Percentiles rank a stretch among this genome's conserved stretches.
Conservation (phyloP, 345 rosid species). For the Cardamine resedifolia region DNA sequence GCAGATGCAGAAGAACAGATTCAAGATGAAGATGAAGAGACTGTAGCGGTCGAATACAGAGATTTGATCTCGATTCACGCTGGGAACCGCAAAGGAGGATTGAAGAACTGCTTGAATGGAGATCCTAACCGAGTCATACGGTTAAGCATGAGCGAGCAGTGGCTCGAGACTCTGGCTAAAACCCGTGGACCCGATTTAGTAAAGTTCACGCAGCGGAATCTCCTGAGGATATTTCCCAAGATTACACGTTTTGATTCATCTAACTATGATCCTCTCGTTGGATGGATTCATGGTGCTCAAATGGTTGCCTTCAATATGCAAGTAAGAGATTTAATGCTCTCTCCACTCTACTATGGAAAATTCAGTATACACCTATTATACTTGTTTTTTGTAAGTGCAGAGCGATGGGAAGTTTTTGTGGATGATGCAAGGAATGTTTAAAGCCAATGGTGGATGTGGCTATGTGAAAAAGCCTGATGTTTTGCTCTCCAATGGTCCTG, state of each 20-base stretch:
- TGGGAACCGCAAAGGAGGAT: constrained; percentile 61
- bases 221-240: constrained; percentile 81
- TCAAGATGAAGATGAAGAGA: constrained; percentile 46
- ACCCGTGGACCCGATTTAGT: constrained; percentile 49
- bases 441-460: constrained; percentile 84
- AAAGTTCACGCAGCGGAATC: constrained; percentile 74
- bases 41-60: constrained; percentile 46
- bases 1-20: constrained; percentile 37
- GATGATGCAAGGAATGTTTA: constrained; percentile 91
- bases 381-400: constrained; percentile 37
- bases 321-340: constrained; percentile 40
- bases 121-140: constrained; percentile 54
- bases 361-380: neutral
- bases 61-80: constrained; percentile 73
- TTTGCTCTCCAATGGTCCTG: constrained; percentile 43
- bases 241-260: constrained; percentile 72
- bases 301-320: constrained; percentile 99
- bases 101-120: constrained; percentile 43
- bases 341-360: neutral
- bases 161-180: constrained; percentile 55
- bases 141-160: constrained; percentile 69
- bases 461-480: constrained; percentile 76
- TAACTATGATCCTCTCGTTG: constrained; percentile 75
- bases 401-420: constrained; percentile 66
- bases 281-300: constrained; percentile 98